Base-by-base conservation (phyloP, 192 early-diverging fungal species). In the Coemansia sp. region DNA sequence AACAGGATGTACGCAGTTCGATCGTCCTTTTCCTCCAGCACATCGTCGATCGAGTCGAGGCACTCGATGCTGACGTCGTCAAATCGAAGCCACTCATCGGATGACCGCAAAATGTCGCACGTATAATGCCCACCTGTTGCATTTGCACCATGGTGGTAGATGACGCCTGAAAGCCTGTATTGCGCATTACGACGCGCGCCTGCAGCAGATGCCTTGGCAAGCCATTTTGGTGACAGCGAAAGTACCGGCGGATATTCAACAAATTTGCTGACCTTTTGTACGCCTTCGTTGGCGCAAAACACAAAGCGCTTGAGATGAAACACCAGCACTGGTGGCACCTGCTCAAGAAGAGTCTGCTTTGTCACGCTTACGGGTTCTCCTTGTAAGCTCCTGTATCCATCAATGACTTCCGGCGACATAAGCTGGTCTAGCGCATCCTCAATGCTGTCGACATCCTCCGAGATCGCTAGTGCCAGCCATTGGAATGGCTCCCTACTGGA, bases 51-150 rank as follows among this genome's bases (percentile, higher is more conserved):
- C 8, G 76, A 68, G 31, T 54, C 49, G 55, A 83, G 24, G 21
- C 61, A 58, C n/a, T 41, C 63, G 49, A 99, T 90, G 28, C 81
- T 85, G 18, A 88, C 88, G 69, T 99, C 97, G 71, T 99, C 96
- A 44, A 97, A 89, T 48, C 88, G 89, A 53, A 95, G 85, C 97
- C 97, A 99, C 60, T 89, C 83, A 41, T 84, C 73, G 52, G 83
- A 82, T 8, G 88, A 81, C 54, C 89, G 82, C 56, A 83, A 64
- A 6, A 99, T 83, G 79, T 96, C 93, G 81, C 93, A 95, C 3
- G 97, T 99, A 77, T 99, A 99, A 67, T 99, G 97, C 7, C 97
- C 97, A 30, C 94, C 95, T 14, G 83, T 88, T 18, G 94, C 91
- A 24, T 83, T 82, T 50, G 74, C 74, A 3, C 97, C 96, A 71